phyloP scores from a whole-genome alignment of 2,329 filamentous ascomycete genomes.

The Cercospora brassicicola region DNA sequence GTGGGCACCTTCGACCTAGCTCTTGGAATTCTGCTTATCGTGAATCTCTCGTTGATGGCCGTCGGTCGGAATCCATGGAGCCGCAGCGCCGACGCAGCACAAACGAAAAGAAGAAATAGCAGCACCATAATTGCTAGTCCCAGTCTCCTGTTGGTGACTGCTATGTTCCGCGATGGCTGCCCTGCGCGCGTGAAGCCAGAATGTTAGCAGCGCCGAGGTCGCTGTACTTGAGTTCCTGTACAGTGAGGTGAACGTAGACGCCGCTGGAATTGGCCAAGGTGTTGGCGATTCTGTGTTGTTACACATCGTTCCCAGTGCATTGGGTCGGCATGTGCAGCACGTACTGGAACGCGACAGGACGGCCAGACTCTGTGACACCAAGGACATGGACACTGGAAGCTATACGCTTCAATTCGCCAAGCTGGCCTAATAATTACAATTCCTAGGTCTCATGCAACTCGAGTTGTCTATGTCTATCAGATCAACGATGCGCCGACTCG shows the following conservation, averaged over 20 bases:
- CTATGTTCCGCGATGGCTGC: too few relatives aligned
- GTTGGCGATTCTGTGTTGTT: constrained; percentile 6
- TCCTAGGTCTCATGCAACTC: constrained; percentile 13
- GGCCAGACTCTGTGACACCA: constrained; percentile 2
- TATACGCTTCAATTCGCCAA: not conserved
- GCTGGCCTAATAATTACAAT: not conserved
- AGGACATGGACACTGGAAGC: not conserved
- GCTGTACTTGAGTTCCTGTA: not conserved
- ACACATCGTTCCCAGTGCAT: constrained; percentile 13
- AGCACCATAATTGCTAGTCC: constrained; percentile 12
- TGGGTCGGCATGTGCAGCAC: constrained; percentile 16
- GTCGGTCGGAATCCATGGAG: constrained; percentile 12
- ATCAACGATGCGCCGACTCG: constrained; percentile 7
- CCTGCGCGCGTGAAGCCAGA: too few relatives aligned
- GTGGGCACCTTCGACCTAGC: constrained; percentile 10
- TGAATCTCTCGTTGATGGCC: constrained; percentile 24
- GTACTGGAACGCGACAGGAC: constrained; percentile 11
- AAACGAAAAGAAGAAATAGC: constrained; percentile 16
- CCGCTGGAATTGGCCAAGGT: not conserved
- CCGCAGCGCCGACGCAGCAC: constrained; percentile 14
- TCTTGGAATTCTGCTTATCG: constrained; percentile 24
- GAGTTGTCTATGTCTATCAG: constrained; percentile 21
- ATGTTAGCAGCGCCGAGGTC: not conserved
- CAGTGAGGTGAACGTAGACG: not conserved
- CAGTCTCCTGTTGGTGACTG: not conserved